A percentile compares a stretch with the other conserved stretches of the same genome.
Evolutionary conservation across 2,329 filamentous ascomycete genomes (phyloP).

Genomic region (Fusarium mundagurra): DNA sequence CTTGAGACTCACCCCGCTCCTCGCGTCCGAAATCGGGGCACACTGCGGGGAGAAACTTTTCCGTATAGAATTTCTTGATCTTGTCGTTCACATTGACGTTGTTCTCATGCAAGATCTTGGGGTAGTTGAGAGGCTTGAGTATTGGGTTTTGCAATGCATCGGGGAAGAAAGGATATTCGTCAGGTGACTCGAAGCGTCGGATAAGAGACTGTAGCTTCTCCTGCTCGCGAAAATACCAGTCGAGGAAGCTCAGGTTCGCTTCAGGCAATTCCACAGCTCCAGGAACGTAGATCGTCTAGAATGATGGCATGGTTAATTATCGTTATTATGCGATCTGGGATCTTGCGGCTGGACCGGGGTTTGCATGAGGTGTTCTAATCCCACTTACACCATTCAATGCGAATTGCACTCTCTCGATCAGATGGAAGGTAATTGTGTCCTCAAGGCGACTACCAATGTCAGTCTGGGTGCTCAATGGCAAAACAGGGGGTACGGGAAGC

Average conservation of each 20-base stretch:
- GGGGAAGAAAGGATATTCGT: conserved; percentile 98
- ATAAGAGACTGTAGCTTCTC: conserved; percentile 92
- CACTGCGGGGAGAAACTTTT: conserved; percentile 82
- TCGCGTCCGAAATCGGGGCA: conserved; percentile 81
- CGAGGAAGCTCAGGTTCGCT: conserved; percentile 81
- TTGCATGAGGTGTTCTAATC: conserved; percentile 12
- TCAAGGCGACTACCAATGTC: conserved; percentile 79
- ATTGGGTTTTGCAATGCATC: conserved; percentile 81
- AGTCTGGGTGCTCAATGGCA: conserved; percentile 1
- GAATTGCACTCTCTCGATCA: conserved; percentile 98
- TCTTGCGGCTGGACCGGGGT: conserved; percentile 17
- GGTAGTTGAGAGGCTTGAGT: conserved; percentile 88
- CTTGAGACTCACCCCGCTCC: conserved; percentile 85
- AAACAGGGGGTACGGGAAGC: neutral
- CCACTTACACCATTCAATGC: conserved; percentile 73
- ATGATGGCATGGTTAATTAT: conserved; percentile 17
- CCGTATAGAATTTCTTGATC: conserved; percentile 87
- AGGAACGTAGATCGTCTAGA: conserved; percentile 79
- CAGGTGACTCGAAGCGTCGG: conserved; percentile 92
- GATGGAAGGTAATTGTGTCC: conserved; percentile 96
- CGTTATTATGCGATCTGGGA: conserved; percentile 7
- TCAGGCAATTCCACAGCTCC: conserved; percentile 83
- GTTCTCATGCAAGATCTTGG: conserved; percentile 86
- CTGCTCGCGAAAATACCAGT: conserved; percentile 92
- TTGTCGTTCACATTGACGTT: conserved; percentile 88